These are phyloP conservation scores for Cardamine resedifolia DNA, from an alignment of 345 rosid species.

Conservation along the genomic window DNA sequence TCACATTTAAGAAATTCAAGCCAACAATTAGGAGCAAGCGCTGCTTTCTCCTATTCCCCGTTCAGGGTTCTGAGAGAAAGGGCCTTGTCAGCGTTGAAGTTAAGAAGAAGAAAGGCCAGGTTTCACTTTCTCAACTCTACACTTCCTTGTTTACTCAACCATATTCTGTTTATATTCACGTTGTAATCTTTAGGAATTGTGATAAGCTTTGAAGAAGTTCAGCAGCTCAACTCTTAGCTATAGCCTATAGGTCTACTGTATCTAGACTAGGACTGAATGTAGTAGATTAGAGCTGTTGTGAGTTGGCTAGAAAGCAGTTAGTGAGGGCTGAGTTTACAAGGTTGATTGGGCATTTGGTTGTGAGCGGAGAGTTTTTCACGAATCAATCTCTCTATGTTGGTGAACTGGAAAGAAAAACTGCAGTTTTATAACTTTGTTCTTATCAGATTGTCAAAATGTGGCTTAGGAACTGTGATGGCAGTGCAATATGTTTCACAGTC, in stretches of 20 bases:
- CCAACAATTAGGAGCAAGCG: conserved; percentile 65
- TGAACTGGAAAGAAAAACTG: not conserved
- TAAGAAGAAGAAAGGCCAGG: conserved; percentile 93
- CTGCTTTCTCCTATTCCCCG: conserved; percentile 84
- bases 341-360: not conserved
- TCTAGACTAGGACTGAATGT: conserved; percentile 1
- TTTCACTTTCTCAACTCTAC: conserved; percentile 33
- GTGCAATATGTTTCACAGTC: not conserved
- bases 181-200: conserved; percentile 4
- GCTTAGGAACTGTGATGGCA: not conserved
- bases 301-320: not conserved
- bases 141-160: not conserved
- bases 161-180: not conserved
- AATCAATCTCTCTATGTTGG: not conserved
- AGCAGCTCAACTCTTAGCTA: not conserved
- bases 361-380: not conserved
- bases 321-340: not conserved
- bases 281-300: conserved; percentile 1
- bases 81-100: conserved; percentile 90
- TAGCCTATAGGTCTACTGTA: not conserved
- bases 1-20: conserved; percentile 69
- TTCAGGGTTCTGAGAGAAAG: conserved; percentile 82
- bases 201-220: not conserved
- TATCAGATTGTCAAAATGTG: not conserved
- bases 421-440: not conserved